A percentile compares a stretch with the other conserved stretches of the same genome.
phyloP scores from a whole-genome alignment of 352 stramenopile genomes.

The Poterioochromonas sp. region DNA sequence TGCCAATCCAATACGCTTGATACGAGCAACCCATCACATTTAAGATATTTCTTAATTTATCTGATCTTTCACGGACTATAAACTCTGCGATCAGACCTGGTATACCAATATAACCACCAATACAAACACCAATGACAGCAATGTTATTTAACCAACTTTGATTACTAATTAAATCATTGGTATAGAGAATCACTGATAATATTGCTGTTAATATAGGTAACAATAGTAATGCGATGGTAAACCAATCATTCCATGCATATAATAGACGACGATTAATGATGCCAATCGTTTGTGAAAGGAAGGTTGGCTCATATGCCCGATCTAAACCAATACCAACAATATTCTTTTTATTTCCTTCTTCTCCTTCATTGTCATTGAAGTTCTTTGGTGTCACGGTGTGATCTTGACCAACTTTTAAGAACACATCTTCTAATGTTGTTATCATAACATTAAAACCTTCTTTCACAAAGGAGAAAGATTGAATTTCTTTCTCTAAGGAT shows the following conservation, averaged over 20 bases:
- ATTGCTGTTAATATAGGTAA: not conserved
- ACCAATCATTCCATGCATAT: not conserved
- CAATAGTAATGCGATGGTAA: constrained; percentile 1
- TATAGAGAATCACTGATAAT: not conserved
- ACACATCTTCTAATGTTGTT: constrained; percentile 84
- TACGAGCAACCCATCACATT: constrained; percentile 32
- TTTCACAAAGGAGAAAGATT: constrained; percentile 43
- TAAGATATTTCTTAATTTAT: constrained; percentile 21
- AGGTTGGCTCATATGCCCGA: not conserved
- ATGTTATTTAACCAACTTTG: not conserved
- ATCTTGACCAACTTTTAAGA: constrained; percentile 68
- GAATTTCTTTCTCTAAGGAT: constrained; percentile 46
- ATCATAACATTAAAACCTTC: constrained; percentile 69
- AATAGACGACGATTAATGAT: not conserved
- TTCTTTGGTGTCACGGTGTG: constrained; percentile 46
- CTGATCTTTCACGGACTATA: constrained; percentile 11
- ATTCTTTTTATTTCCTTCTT: not conserved
- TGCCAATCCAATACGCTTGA: constrained; percentile 29
- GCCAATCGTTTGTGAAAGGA: constrained; percentile 8
- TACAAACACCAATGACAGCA: not conserved
- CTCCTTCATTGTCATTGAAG: constrained; percentile 29
- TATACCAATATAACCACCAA: constrained; percentile 5
- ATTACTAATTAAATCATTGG: not conserved
- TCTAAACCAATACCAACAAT: not conserved
- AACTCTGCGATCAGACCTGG: constrained; percentile 23